Evolutionary conservation across 1,284 basidiomycete species (phyloP).

Genomic region (Mycosarcoma maydis): DNA sequence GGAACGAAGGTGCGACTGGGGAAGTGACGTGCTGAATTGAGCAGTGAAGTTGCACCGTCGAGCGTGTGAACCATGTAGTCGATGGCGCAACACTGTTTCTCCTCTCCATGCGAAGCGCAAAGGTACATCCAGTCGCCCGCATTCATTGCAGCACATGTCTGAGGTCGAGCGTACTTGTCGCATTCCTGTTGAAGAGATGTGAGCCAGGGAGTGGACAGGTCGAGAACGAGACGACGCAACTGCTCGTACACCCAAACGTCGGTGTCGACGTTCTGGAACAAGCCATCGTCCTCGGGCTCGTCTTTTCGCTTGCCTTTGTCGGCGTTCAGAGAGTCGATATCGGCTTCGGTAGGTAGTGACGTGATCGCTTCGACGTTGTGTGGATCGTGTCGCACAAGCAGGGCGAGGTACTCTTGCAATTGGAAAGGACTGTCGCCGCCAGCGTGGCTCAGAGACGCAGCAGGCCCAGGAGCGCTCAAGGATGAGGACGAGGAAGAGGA

Average conservation of each 20-base stretch:
- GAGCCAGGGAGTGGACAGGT: conserved; percentile 87
- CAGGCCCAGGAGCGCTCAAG: conserved; percentile 1
- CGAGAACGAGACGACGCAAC: conserved; percentile 87
- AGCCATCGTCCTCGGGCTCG: conserved; percentile 18
- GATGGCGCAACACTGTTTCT: conserved; percentile 82
- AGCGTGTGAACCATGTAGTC: conserved; percentile 96
- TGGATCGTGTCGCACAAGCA: conserved; percentile 83
- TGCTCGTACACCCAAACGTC: conserved; percentile 95
- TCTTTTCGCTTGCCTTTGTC: conserved; percentile 66
- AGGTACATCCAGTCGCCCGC: conserved; percentile 96
- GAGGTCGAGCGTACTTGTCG: conserved; percentile 30
- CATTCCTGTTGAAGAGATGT: conserved; percentile 86
- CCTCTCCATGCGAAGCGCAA: conserved; percentile 81
- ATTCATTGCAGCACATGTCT: conserved; percentile 92
- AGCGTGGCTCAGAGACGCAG: conserved; percentile 5
- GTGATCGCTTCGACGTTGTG: conserved; percentile 87
- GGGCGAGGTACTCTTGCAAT: conserved; percentile 90
- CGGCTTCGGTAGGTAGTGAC: conserved; percentile 69
- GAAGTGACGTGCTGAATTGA: conserved; percentile 89
- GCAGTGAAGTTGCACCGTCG: conserved; percentile 89
- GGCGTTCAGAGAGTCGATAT: conserved; percentile 31
- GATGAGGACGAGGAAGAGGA: conserved; percentile 8
- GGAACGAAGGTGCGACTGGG: conserved; percentile 72
- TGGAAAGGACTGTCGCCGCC: conserved; percentile 83
- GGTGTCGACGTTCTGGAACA: conserved; percentile 69